Evolutionary conservation across 1,284 basidiomycete species (phyloP).

Genomic region (Sanguinoderma infundibulare): DNA sequence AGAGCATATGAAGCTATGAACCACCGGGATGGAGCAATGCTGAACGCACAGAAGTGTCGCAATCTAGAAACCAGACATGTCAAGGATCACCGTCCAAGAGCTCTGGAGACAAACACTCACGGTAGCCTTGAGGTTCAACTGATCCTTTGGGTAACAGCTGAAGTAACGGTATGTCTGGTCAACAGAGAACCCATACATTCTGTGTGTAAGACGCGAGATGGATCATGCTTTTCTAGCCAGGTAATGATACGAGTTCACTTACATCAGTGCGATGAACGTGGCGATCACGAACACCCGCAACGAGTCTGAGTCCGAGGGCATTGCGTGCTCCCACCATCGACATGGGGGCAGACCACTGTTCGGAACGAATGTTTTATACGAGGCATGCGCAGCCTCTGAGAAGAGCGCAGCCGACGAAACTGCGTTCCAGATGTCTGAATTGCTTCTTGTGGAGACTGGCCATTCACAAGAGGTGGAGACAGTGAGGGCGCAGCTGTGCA

Average conservation of each 20-base stretch:
- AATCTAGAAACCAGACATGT: background rate
- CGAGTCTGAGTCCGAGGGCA: background rate
- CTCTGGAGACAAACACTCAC: background rate
- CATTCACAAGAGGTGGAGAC: too few relatives aligned
- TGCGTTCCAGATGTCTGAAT: too few relatives aligned
- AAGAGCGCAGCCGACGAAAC: too few relatives aligned
- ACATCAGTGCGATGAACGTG: background rate
- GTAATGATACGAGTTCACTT: background rate
- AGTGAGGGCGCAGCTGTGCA: too few relatives aligned
- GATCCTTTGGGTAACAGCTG: background rate
- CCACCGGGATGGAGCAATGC: background rate
- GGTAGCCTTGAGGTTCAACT: background rate
- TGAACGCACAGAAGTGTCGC: background rate
- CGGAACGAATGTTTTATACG: background rate
- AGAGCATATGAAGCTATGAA: too few relatives aligned
- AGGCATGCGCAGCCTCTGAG: background rate
- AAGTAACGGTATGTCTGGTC: background rate
- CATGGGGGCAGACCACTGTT: background rate
- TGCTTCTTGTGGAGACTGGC: too few relatives aligned
- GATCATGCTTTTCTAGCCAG: background rate
- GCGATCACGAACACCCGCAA: background rate
- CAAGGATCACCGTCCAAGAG: background rate
- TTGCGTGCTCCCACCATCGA: background rate
- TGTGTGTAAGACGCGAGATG: background rate
- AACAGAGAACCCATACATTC: background rate